These are phyloP conservation scores for Beta corolliflora DNA, from an alignment of 179 eudicot species.

Conservation along the genomic window DNA sequence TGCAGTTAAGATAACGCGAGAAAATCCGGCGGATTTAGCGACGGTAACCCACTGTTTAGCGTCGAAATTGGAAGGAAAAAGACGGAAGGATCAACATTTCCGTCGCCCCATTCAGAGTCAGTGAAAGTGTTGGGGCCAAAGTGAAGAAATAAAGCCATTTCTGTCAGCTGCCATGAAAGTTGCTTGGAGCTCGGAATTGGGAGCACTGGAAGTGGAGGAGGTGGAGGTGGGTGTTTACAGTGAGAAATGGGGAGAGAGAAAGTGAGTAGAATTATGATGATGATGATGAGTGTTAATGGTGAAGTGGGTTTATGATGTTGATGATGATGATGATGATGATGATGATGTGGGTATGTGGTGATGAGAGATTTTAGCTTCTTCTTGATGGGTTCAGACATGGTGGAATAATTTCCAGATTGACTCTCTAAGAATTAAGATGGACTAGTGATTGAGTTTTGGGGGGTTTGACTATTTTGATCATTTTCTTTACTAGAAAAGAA, in stretches of 20 bases:
- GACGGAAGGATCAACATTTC: slow-evolving; percentile 53
- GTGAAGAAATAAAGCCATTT: slow-evolving; percentile 73
- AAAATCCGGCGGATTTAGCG: slow-evolving; percentile 57
- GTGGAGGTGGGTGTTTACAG: slow-evolving; percentile 23
- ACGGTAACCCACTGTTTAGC: slow-evolving; percentile 63
- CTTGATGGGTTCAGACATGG: slow-evolving; percentile 16
- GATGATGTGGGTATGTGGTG: slow-evolving; percentile 5
- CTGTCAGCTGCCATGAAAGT: slow-evolving; percentile 63
- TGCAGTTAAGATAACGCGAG: slow-evolving; percentile 58
- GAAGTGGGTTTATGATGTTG: slow-evolving; percentile 1
- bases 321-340: background rate
- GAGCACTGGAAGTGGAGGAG: slow-evolving; percentile 69
- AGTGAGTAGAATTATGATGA: background rate
- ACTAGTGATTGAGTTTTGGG: background rate
- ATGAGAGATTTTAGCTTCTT: background rate
- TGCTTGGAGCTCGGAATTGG: slow-evolving; percentile 70
- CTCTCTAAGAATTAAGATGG: background rate
- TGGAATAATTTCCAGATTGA: background rate
- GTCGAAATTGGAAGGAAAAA: slow-evolving; percentile 49
- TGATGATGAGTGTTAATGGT: background rate
- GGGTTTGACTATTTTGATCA: background rate
- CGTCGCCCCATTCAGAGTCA: slow-evolving; percentile 74
- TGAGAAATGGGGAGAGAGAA: slow-evolving; percentile 10
- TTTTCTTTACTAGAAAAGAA: background rate
- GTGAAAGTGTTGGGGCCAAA: slow-evolving; percentile 89